phyloP scores from a whole-genome alignment of 1,139 yeast species.

The Scheffersomyces parashehatae region DNA sequence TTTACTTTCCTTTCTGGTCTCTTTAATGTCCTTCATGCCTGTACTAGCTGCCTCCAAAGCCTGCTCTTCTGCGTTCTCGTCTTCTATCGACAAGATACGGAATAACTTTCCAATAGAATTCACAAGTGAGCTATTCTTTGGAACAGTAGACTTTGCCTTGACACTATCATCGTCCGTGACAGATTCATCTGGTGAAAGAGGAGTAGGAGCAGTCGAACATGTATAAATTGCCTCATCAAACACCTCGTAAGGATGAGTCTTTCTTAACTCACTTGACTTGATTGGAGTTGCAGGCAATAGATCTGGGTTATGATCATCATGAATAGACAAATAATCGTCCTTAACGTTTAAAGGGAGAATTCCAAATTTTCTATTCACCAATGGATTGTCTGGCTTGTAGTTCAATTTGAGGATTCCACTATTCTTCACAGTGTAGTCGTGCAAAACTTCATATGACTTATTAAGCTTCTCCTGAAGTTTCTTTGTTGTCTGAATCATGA shows the following conservation, averaged over 20 bases:
- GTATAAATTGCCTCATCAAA: slow-evolving; percentile 77
- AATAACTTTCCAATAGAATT: slow-evolving; percentile 41
- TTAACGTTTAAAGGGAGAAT: slow-evolving; percentile 38
- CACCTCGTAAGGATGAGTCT: slow-evolving; percentile 68
- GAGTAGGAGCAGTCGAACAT: slow-evolving; percentile 38
- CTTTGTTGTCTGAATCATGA: slow-evolving; percentile 32
- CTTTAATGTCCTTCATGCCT: background rate
- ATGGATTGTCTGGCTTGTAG: slow-evolving; percentile 50
- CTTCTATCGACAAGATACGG: slow-evolving; percentile 37
- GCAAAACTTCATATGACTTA: slow-evolving; percentile 23
- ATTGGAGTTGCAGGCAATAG: slow-evolving; percentile 16
- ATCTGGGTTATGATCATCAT: slow-evolving; percentile 14
- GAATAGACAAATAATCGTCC: slow-evolving; percentile 21
- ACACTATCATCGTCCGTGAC: slow-evolving; percentile 4
- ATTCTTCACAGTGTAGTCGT: slow-evolving; percentile 11
- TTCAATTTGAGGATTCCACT: slow-evolving; percentile 12
- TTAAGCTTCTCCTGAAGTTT: slow-evolving; percentile 30
- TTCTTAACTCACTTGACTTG: slow-evolving; percentile 37
- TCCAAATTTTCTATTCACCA: slow-evolving; percentile 50
- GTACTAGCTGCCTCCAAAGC: background rate
- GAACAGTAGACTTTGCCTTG: slow-evolving; percentile 9
- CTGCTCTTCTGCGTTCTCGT: slow-evolving; percentile 7
- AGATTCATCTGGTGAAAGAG: slow-evolving; percentile 11
- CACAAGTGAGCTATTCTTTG: slow-evolving; percentile 32
- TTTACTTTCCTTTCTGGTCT: slow-evolving; percentile 10